Percentiles rank a stretch among this genome's conserved stretches.
phyloP scores from a whole-genome alignment of 2,329 filamentous ascomycete genomes.

The Biscogniauxia mediterranea region DNA sequence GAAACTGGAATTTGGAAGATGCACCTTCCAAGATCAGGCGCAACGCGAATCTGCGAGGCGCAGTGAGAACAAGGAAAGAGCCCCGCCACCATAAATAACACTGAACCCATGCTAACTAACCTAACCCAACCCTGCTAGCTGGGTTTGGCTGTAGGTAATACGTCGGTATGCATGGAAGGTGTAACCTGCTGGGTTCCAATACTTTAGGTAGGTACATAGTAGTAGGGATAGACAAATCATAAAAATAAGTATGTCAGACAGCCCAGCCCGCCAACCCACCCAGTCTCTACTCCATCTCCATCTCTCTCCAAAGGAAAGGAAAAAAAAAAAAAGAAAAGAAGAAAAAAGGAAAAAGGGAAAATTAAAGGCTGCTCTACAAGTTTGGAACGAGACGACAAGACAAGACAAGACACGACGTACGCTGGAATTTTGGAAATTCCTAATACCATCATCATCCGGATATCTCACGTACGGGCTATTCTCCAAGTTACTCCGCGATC shows the following conservation, averaged over 20 bases:
- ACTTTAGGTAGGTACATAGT: conserved; percentile 3
- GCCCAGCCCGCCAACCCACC: neutral
- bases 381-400: too few species aligned
- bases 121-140: neutral
- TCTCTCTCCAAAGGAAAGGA: neutral
- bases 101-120: neutral
- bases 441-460: too few species aligned
- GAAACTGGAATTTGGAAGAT: neutral
- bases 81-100: conserved; percentile 23
- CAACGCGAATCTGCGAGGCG: conserved; percentile 4
- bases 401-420: too few species aligned
- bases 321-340: neutral
- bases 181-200: conserved; percentile 16
- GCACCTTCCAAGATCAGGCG: conserved; percentile 8
- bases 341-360: too few species aligned
- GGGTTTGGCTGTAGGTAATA: neutral
- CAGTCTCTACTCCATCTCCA: neutral
- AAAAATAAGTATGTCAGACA: conserved; percentile 1
- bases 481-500: neutral
- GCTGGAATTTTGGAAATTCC: too few species aligned
- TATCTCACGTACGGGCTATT: too few species aligned
- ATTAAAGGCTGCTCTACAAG: too few species aligned
- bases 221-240: conserved; percentile 1
- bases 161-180: neutral
- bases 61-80: conserved; percentile 4